Base-by-base conservation (phyloP, 352 stramenopile species). In the Aphanomyces cochlioides region DNA sequence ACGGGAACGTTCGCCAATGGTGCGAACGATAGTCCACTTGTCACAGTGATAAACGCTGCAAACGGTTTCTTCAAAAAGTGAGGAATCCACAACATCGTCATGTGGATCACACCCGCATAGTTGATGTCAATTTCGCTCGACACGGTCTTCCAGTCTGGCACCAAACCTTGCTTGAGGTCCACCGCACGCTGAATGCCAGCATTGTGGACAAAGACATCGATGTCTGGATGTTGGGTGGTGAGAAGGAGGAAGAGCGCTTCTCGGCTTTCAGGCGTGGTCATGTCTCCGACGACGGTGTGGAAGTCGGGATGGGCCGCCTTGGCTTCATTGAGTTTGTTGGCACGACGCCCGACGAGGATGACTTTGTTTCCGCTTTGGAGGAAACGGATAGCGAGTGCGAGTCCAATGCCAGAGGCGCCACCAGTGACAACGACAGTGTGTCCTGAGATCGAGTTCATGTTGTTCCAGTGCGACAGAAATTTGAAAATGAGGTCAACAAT, bases 81-180 rank as follows among this genome's bases (percentile, higher is more conserved):
- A 3, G 56, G 56, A 34, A 67, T 56, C 40, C 43, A 69, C 3
- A 73, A 37, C 17, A 73, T 8, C 15, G 56, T 58, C 37, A 50
- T 47, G 40, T 73, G 67, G 8, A 73, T n/a, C 6, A 73, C 56
- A 2, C 56, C 67, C 10, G 56, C 56, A 7, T 69, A 68, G 59
- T 73, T 73, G 56, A 73, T 73, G 60, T 67, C 59, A 36, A 73
- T 73, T 17, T 73, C 67, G 40, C 60, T 67, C n/a, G 12, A 28
- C 4, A 68, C 41, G 3, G 56, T 59, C 4, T 28, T 54, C 56
- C 67, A 67, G 56, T 59, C 47, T 1, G 56, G 40, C 13, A 38
- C 34, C 17, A 67, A 21, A 17, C 67, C 67, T 39, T 58, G 4
- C 37, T 7, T 61, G 47, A 69, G 10, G 59, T 73, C 43, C 60